Conservation (phyloP, 2,329 filamentous ascomycete genomes). For the Magnaporthales sp. region DNA sequence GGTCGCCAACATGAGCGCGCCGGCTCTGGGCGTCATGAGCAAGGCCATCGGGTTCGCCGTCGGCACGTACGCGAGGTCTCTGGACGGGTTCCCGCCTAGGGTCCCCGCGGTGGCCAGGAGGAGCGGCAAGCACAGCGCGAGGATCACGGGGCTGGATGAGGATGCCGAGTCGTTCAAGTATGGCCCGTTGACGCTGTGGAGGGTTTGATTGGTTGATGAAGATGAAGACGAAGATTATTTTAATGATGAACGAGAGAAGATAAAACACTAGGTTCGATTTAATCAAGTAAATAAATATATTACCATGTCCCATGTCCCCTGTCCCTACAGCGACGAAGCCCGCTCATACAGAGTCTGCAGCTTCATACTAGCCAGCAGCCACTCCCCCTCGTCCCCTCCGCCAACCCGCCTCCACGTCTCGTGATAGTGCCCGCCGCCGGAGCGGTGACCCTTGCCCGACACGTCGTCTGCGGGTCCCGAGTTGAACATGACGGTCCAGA, state of each 20-base stretch:
- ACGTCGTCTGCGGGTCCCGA: too few relatives aligned
- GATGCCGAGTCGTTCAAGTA: neutral
- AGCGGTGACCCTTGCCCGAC: too few relatives aligned
- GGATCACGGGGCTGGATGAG: neutral
- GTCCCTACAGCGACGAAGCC: too few relatives aligned
- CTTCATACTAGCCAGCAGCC: too few relatives aligned
- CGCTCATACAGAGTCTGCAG: too few relatives aligned
- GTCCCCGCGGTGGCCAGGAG: neutral
- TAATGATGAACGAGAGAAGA: neutral
- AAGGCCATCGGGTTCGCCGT: constrained; percentile 45
- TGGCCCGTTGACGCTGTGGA: constrained; percentile 2
- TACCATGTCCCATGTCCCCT: too few relatives aligned
- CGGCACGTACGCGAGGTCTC: constrained; percentile 38
- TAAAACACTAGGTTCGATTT: neutral
- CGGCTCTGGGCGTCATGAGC: constrained; percentile 44
- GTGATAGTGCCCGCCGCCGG: too few relatives aligned
- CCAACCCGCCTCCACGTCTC: too few relatives aligned
- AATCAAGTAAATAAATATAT: neutral
- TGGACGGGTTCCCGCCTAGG: constrained; percentile 17
- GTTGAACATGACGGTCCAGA: too few relatives aligned
- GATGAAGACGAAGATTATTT: neutral
- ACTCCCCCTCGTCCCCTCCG: too few relatives aligned
- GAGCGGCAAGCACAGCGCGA: neutral
- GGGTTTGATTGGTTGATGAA: neutral
- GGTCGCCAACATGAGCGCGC: constrained; percentile 41